Conservation (phyloP, 805 yeast species). For the Candida ipomoeae region DNA sequence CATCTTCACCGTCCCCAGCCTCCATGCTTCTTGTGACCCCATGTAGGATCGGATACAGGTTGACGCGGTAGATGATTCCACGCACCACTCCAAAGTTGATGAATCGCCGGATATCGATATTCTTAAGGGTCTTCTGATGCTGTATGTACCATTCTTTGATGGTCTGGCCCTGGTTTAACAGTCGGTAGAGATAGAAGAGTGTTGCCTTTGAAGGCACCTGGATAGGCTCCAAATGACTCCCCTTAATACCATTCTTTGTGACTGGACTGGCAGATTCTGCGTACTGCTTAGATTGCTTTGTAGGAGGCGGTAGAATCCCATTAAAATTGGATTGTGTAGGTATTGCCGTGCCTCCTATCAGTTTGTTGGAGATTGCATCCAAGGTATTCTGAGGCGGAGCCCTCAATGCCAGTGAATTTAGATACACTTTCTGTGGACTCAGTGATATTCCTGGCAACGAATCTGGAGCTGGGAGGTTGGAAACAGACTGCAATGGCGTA, state of each 20-base stretch:
- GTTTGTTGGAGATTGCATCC: background rate
- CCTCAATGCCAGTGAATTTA: slow-evolving; percentile 1
- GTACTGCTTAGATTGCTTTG: background rate
- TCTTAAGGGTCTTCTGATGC: slow-evolving; percentile 51
- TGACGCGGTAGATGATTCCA: slow-evolving; percentile 76
- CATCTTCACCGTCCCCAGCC: slow-evolving; percentile 10
- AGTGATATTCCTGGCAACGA: background rate
- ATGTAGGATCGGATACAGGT: slow-evolving; percentile 64
- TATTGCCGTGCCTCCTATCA: background rate
- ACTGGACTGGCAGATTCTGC: slow-evolving; percentile 13
- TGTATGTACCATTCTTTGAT: slow-evolving; percentile 79
- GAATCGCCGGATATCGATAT: slow-evolving; percentile 80
- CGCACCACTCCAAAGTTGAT: slow-evolving; percentile 81
- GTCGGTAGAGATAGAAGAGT: slow-evolving; percentile 69
- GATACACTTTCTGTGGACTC: background rate
- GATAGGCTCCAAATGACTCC: slow-evolving; percentile 6
- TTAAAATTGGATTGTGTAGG: background rate
- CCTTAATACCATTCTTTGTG: background rate
- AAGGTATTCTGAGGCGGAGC: slow-evolving; percentile 4
- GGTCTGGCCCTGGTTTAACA: slow-evolving; percentile 72
- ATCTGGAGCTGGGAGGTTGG: background rate
- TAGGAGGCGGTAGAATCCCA: background rate
- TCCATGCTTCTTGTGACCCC: slow-evolving; percentile 38
- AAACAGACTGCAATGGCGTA: background rate
- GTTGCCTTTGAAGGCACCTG: slow-evolving; percentile 58